These are phyloP conservation scores for Kwoniella botswanensis DNA, from an alignment of 768 basidiomycete genomes.

Conservation along the genomic window DNA sequence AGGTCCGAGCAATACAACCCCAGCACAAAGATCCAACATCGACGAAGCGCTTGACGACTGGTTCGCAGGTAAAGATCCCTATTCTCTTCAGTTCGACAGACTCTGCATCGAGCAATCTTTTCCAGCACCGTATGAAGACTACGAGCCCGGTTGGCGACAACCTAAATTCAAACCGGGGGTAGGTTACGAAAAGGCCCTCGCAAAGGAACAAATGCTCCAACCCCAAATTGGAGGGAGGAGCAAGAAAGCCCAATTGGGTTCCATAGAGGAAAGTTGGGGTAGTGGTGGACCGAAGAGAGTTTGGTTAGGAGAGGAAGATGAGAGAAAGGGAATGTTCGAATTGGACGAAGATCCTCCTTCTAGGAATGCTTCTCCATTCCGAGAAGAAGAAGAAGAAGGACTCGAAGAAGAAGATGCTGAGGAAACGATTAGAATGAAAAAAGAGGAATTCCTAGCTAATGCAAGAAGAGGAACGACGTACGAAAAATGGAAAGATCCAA, in stretches of 20 bases:
- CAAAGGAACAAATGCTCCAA: conserved; percentile 20
- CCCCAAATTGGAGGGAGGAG: conserved; percentile 35
- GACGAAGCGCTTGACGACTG: not conserved
- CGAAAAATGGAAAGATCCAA: not conserved
- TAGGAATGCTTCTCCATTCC: conserved; percentile 38
- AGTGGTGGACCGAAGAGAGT: not conserved
- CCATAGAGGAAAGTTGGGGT: conserved; percentile 44
- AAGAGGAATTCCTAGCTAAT: conserved; percentile 5
- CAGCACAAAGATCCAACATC: not conserved
- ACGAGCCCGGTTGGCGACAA: conserved; percentile 4
- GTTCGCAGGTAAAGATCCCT: not conserved
- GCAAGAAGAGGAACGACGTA: conserved; percentile 14
- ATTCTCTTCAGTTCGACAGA: not conserved
- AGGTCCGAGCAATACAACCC: not conserved
- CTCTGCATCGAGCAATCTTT: not conserved
- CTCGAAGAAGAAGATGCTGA: not conserved
- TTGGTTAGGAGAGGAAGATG: conserved; percentile 9
- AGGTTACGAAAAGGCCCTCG: conserved; percentile 11
- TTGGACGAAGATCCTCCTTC: conserved; percentile 43
- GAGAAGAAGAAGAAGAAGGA: conserved; percentile 2
- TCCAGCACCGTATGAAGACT: not conserved
- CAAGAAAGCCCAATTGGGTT: conserved; percentile 44
- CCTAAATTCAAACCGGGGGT: conserved; percentile 21
- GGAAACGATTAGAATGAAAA: conserved; percentile 2
- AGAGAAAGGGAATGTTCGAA: conserved; percentile 42